Evolutionary conservation across 495 filamentous ascomycete genomes (phyloP).

Genomic region (Chaetomidium leptoderma): DNA sequence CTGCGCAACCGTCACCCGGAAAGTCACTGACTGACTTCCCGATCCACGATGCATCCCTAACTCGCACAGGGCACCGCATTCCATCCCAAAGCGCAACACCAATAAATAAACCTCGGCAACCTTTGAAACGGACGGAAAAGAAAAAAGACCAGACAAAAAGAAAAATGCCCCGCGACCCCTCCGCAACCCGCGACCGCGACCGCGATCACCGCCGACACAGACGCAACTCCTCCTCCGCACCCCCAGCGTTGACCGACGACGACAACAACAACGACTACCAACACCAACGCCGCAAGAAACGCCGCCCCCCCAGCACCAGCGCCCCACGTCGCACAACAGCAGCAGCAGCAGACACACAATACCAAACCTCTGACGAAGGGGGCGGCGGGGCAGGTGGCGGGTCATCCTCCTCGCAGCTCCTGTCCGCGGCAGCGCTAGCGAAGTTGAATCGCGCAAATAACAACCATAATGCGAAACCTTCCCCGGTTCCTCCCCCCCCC

Average conservation of each 20-base stretch:
- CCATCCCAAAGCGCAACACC: not conserved
- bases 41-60: constrained; percentile 9
- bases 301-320: constrained; percentile 2
- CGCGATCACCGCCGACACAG: constrained; percentile 8
- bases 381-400: constrained; percentile 14
- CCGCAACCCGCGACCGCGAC: not conserved
- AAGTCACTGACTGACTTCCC: not conserved
- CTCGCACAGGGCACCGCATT: not conserved
- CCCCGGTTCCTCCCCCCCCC: too few relatives aligned
- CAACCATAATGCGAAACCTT: too few relatives aligned
- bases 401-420: constrained; percentile 5
- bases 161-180: constrained; percentile 22
- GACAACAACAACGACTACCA: not conserved
- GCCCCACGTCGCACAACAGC: not conserved
- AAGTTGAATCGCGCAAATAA: constrained; percentile 57
- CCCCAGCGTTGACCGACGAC: too few relatives aligned
- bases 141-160: not conserved
- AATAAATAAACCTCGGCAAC: too few relatives aligned
- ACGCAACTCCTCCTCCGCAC: constrained; percentile 7
- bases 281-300: constrained; percentile 5
- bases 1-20: not conserved
- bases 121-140: too few relatives aligned
- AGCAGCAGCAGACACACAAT: not conserved
- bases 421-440: constrained; percentile 58
- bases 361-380: constrained; percentile 15